Base-by-base conservation (phyloP, 208 protist genomes). In the Leishmania tarentolae region DNA sequence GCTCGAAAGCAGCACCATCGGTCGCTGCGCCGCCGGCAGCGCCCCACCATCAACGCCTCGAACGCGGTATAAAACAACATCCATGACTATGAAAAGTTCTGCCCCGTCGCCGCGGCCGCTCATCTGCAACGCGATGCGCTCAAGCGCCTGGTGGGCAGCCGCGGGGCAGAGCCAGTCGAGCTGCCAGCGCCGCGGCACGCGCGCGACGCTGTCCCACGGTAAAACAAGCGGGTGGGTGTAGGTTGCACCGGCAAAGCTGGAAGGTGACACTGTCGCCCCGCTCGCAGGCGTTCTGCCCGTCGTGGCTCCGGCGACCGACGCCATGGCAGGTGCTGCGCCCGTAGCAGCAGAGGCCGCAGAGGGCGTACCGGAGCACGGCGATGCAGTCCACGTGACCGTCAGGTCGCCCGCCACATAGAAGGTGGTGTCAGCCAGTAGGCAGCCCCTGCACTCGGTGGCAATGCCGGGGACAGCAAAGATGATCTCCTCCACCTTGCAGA, bases 391-490 rank as follows among this genome's bases (percentile, higher is more conserved):
- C 57, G 90, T 53, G 1, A 87, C 93, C 0, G 92, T 94, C 35
- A 93, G 80, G 68, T 97, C 93, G 28, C 95, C 93, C 0, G 92
- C 93, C 19, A 97, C 88, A 72, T 93, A 96, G 77, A 96, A 97
- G 63, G 91, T 95, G 52, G 90, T 93, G 86, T 98, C 93, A 17
- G 95, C 92, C 70, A 98, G 87, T 35, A 98, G 86, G 82, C 95
- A 98, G 46, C 95, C 95, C 3, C 83, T 88, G 80, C 95, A 98
- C 75, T 92, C 86, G 7, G 95, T 98, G 4, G 93, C 83, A 56
- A 98, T 93, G 57, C 95, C 95, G 3, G 95, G 95, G 40, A 98
- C 92, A 13, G 93, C 92, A 47, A 96, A 96, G n/a, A 97, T 79
- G 82, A 98, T 94, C 78, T 96, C 92, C 86, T 98, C 95, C 28